These are phyloP conservation scores for Mortierella hygrophila DNA, from an alignment of 192 early-diverging fungal genomes.

Conservation along the genomic window DNA sequence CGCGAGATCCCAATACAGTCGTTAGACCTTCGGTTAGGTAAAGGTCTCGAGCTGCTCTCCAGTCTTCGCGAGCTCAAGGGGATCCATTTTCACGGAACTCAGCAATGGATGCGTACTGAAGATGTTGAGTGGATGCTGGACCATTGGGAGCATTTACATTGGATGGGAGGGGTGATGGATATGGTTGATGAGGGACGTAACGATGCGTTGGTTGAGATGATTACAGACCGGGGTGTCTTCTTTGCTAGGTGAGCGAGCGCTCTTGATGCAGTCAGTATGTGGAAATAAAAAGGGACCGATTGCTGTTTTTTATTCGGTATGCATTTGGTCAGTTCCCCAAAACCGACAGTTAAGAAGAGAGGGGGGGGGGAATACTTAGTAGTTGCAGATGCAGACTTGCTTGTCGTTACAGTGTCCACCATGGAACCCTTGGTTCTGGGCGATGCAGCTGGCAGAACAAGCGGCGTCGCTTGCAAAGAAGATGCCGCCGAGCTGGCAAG, in stretches of 20 bases:
- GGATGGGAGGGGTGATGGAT: conserved; percentile 3
- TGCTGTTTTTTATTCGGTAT: too few relatives aligned
- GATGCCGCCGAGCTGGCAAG: not conserved
- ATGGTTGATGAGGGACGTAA: not conserved
- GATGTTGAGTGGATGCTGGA: not conserved
- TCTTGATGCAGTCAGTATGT: not conserved
- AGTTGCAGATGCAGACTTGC: not conserved
- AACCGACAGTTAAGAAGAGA: too few relatives aligned
- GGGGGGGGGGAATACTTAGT: not conserved
- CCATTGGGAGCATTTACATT: not conserved
- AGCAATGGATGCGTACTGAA: not conserved
- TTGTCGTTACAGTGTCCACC: not conserved
- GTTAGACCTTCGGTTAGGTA: not conserved
- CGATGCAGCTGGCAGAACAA: not conserved
- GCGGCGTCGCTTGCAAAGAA: not conserved
- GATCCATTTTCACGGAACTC: not conserved
- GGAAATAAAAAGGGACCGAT: too few relatives aligned
- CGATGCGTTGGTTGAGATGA: not conserved
- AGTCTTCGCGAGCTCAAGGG: not conserved
- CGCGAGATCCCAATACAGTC: not conserved
- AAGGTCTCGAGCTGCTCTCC: not conserved
- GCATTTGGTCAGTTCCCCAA: too few relatives aligned
- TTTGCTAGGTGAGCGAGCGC: not conserved
- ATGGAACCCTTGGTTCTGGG: not conserved
- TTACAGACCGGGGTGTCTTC: not conserved